phyloP scores from a whole-genome alignment of 768 basidiomycete species.

The Phaeotremella fagi region DNA sequence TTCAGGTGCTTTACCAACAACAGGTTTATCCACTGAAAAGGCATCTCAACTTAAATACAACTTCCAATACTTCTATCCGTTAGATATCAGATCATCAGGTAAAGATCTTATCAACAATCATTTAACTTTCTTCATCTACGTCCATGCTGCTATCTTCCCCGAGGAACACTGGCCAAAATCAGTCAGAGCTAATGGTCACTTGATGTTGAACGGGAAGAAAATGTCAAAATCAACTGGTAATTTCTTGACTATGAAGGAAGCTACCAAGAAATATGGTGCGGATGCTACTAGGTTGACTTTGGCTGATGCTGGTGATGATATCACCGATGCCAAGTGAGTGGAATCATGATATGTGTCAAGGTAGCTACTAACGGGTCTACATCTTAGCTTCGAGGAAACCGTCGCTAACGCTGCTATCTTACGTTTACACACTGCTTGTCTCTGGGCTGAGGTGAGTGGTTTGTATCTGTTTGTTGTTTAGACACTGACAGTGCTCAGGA shows the following conservation, averaged over 20 bases:
- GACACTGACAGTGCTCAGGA: no score
- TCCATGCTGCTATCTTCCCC: constrained; percentile 87
- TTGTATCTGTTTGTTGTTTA: neutral
- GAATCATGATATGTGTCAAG: neutral
- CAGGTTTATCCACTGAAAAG: constrained; percentile 66
- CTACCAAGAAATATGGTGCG: constrained; percentile 90
- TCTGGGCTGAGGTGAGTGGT: constrained; percentile 75
- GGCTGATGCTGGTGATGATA: constrained; percentile 94
- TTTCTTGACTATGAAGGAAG: constrained; percentile 80
- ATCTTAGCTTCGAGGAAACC: constrained; percentile 78
- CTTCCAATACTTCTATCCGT: constrained; percentile 95
- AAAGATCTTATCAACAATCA: constrained; percentile 96
- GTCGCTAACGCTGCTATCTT: constrained; percentile 95
- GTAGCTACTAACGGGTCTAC: constrained; percentile 3
- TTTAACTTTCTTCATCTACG: constrained; percentile 88
- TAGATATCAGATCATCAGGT: constrained; percentile 95
- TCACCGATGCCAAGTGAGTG: constrained; percentile 82
- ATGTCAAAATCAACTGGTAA: constrained; percentile 98
- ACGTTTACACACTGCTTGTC: constrained; percentile 79
- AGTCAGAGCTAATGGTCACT: constrained; percentile 91
- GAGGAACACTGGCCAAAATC: constrained; percentile 81
- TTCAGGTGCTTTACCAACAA: constrained; percentile 50
- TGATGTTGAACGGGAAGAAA: constrained; percentile 97
- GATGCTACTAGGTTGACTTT: constrained; percentile 86
- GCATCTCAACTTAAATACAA: constrained; percentile 80